Evolutionary conservation across 805 yeast species (phyloP).

Genomic region (Suhomyces vadensis): DNA sequence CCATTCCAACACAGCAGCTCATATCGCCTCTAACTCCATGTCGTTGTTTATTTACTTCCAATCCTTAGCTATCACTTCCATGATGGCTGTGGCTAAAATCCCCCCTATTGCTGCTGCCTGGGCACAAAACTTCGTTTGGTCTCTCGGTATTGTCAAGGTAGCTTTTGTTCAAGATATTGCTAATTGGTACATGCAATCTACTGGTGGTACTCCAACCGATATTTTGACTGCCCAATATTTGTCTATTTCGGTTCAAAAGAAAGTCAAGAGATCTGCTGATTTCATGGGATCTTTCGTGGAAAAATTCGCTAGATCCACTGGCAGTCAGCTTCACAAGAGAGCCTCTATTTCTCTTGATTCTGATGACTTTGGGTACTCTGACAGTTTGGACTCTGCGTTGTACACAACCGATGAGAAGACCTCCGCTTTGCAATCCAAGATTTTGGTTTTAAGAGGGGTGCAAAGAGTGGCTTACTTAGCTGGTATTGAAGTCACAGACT

Average conservation of each 20-base stretch:
- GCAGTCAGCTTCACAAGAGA: constrained; percentile 24
- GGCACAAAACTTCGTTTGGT: constrained; percentile 97
- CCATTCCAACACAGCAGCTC: constrained; percentile 90
- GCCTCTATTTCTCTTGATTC: constrained; percentile 39
- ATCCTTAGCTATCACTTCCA: constrained; percentile 83
- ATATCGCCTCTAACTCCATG: constrained; percentile 94
- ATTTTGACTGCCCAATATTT: constrained; percentile 64
- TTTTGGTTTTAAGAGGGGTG: constrained; percentile 84
- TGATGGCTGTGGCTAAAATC: constrained; percentile 90
- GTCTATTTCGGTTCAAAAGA: constrained; percentile 83
- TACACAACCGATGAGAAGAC: constrained; percentile 76
- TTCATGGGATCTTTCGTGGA: constrained; percentile 12
- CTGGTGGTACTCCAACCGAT: constrained; percentile 87
- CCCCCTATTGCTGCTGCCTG: constrained; percentile 99
- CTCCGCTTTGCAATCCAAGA: constrained; percentile 58
- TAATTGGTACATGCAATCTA: constrained; percentile 92
- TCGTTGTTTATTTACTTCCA: constrained; percentile 94
- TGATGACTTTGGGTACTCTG: constrained; percentile 47
- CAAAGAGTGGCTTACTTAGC: constrained; percentile 87
- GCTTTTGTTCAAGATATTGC: constrained; percentile 79
- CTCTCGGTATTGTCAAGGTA: constrained; percentile 83
- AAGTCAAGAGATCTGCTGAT: constrained; percentile 27
- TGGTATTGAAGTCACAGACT: constrained; percentile 78
- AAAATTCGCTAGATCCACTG: neutral
- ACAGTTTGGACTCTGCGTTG: constrained; percentile 43